Percentiles rank a stretch among this genome's conserved stretches.
Conservation (phyloP, 257 asterid genomes). For the Solanum bukasovii region DNA sequence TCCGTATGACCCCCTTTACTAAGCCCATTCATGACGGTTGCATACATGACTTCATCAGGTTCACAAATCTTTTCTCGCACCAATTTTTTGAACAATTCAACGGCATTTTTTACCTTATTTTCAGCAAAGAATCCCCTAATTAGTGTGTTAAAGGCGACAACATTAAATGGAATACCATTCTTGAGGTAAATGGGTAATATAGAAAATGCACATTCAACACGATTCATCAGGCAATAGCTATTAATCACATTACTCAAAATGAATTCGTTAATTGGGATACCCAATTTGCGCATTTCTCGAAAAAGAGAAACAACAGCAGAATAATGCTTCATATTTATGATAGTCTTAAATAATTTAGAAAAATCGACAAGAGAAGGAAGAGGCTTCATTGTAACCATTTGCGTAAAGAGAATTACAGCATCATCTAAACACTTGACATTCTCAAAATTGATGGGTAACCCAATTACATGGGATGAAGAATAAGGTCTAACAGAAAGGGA, state of each 20-base stretch:
- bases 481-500: not conserved
- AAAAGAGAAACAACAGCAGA: not conserved
- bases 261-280: not conserved
- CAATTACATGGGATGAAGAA: not conserved
- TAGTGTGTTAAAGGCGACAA: not conserved
- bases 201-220: not conserved
- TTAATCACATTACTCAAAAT: not conserved
- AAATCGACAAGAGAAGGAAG: not conserved
- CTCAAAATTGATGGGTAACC: not conserved
- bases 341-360: not conserved
- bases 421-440: not conserved
- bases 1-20: not conserved
- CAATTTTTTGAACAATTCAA: not conserved
- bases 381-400: not conserved
- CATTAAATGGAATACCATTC: not conserved
- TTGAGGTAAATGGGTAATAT: not conserved
- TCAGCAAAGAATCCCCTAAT: not conserved
- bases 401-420: not conserved
- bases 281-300: not conserved
- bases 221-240: not conserved
- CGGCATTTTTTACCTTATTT: not conserved
- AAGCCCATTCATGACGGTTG: not conserved
- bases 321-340: not conserved
- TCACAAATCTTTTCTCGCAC: not conserved
- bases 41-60: not conserved